phyloP scores from a whole-genome alignment of 1,139 yeast species.

The Pneumocystis canis region DNA sequence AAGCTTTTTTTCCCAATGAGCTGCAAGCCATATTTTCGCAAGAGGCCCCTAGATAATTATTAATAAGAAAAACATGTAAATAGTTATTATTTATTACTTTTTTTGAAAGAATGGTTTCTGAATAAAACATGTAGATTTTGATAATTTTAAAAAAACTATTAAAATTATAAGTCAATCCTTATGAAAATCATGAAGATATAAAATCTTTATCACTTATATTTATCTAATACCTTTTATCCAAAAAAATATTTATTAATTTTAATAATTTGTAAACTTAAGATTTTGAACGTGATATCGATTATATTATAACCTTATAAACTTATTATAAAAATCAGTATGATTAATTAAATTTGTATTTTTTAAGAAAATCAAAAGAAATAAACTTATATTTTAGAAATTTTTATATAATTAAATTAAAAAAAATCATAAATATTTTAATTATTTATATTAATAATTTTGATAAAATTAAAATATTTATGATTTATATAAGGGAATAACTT shows the following conservation, averaged over 20 bases:
- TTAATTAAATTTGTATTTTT: too few species aligned
- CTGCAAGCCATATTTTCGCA: constrained; percentile 89
- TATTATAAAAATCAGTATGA: too few species aligned
- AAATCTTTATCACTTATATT: too few species aligned
- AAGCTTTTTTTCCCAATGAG: constrained; percentile 68
- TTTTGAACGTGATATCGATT: neutral
- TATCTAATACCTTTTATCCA: neutral
- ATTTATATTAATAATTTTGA: neutral
- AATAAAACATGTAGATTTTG: constrained; percentile 14
- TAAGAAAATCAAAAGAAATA: too few species aligned
- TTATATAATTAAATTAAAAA: neutral
- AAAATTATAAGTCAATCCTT: too few species aligned
- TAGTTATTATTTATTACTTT: constrained; percentile 8
- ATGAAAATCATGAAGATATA: too few species aligned
- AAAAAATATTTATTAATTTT: too few species aligned
- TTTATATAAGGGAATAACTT: neutral
- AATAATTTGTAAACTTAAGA: neutral
- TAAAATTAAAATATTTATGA: neutral
- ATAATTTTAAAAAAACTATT: neutral
- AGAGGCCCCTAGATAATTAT: constrained; percentile 46
- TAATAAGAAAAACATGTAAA: constrained; percentile 1
- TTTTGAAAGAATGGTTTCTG: constrained; percentile 17
- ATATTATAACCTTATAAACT: too few species aligned
- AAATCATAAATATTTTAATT: neutral
- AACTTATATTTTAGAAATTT: neutral